Base-by-base conservation (phyloP, 2,329 filamentous ascomycete genomes). In the Cercospora beticola region DNA sequence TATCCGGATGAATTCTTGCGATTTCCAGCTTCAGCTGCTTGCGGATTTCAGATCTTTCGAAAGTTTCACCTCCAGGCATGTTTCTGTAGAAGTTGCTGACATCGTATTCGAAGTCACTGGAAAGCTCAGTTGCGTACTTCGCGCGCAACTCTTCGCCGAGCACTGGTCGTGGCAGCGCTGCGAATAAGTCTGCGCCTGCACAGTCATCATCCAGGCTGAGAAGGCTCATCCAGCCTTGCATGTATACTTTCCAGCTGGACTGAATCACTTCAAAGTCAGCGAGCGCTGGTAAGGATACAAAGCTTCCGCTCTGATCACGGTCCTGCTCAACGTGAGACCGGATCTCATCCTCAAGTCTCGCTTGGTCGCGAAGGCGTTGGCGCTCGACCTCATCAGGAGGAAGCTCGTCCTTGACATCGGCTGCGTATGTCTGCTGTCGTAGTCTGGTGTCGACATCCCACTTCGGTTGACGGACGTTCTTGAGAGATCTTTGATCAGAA, bases 71-170 rank as follows among this genome's bases (percentile, higher is more conserved):
- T 10, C 57, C 18, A 30, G 64, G 64, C 64, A 66, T 66, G 16
- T 66, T 66, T 30, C 43, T 33, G 28, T 52, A 66, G 30, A 66
- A 66, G 7, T 62, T 46, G n/a, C n/a, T 56, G 18, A 66, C 64
- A 21, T 66, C 64, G 26, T 43, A 43, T 21, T 66, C 64, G 18
- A 66, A 66, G 26, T 23, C 28, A 4, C 14, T 21, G 30, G 43
- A 26, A 12, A 66, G 57, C 9, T 49, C 40, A 12, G 21, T 46
- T 14, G 23, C 36, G 21, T 62, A 62, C 16, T 66, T 60, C 5
- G 28, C 28, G 14, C 28, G 30, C 21, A 61, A 28, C 4, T 61
- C 64, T 4, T 8, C 16, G 18, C 46, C 57, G 26, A 62, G 43
- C 8, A 66, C 64, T 8, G 64, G 64, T 9, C 58, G 14, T 18